Base-by-base conservation (phyloP, 805 yeast species). In the Candida saitoana region DNA sequence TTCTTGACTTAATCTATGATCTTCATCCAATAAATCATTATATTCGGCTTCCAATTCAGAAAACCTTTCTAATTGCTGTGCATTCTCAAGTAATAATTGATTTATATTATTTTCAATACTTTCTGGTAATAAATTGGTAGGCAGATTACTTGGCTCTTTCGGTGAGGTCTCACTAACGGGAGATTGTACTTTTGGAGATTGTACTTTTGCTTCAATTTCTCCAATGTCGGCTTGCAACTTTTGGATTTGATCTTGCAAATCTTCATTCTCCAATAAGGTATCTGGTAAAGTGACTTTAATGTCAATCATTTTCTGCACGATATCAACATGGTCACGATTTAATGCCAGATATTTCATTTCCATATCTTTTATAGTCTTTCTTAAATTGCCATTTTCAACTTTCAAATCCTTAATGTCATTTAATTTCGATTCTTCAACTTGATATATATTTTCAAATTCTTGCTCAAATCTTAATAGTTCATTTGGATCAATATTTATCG, bases 221-320 rank as follows among this genome's bases (percentile, higher is more conserved):
- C 59, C 63, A 6, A 67, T 56, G 27, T 62, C 62, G 2, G 36
- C 24, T 35, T 55, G 54, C 42, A 67, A 51, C 17, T 48, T 46
- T 1, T 50, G 55, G 31, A 82, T 74, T 40, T 71, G 76, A 1
- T 59, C 56, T 19, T 65, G 58, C 38, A 89, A 63, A 35, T 81
- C 86, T 18, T 67, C 73, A 46, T 87, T 86, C 31, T 87, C 95
- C 51, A 87, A 91, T 38, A 75, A 69, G 18, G 91, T 60, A 25
- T 84, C 82, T 2, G 95, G 96, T 18, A 85, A 70, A 41, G 71
- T 76, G 32, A 90, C 77, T 54, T 93, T 82, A 31, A 86, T 83
- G 48, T 79, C 79, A 25, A 91, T 88, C 81, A 93, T 79, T 49
- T 82, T 87, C 62, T 90, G 91, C 3, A 96, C 95, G 30, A 89